Conservation (phyloP, 192 early-diverging fungal species). For the Podila horticola region DNA sequence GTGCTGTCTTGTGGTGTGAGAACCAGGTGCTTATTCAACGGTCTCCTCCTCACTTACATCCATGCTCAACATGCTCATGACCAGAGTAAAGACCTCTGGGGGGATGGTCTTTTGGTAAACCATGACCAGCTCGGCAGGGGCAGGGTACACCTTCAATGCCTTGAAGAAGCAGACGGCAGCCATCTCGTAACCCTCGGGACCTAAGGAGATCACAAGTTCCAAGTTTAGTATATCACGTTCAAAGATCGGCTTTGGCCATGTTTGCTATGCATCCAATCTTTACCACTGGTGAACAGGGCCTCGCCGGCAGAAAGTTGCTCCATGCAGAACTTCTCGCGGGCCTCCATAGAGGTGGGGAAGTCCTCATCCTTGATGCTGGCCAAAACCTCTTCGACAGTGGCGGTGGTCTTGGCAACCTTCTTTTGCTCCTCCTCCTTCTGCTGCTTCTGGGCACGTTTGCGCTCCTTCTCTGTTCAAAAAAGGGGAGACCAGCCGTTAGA, state of each 20-base stretch:
- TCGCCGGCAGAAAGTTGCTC: slow-evolving; percentile 90
- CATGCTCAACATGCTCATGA: slow-evolving; percentile 90
- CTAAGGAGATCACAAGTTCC: not conserved
- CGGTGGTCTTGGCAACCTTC: slow-evolving; percentile 39
- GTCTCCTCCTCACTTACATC: slow-evolving; percentile 64
- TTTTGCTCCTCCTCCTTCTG: slow-evolving; percentile 58
- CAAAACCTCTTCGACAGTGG: slow-evolving; percentile 69
- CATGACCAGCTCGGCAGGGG: slow-evolving; percentile 95
- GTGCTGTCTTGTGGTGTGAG: not conserved
- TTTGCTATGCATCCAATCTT: not conserved
- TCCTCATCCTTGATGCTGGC: slow-evolving; percentile 72
- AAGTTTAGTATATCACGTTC: not conserved
- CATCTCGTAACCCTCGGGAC: slow-evolving; percentile 69
- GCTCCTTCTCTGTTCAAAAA: slow-evolving; percentile 60
- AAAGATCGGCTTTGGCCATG: too few relatives aligned
- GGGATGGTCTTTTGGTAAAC: slow-evolving; percentile 96
- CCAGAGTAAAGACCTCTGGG: slow-evolving; percentile 84
- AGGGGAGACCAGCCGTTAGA: not conserved
- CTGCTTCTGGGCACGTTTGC: slow-evolving; percentile 72
- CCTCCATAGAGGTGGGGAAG: slow-evolving; percentile 80
- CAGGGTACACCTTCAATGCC: slow-evolving; percentile 94
- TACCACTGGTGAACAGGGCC: slow-evolving; percentile 76
- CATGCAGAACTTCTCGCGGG: slow-evolving; percentile 91
- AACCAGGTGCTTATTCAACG: not conserved
- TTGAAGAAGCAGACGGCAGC: slow-evolving; percentile 90